phyloP scores from a whole-genome alignment of 2,329 filamentous ascomycete genomes.

The Pseudopyrenochaeta lycopersici region DNA sequence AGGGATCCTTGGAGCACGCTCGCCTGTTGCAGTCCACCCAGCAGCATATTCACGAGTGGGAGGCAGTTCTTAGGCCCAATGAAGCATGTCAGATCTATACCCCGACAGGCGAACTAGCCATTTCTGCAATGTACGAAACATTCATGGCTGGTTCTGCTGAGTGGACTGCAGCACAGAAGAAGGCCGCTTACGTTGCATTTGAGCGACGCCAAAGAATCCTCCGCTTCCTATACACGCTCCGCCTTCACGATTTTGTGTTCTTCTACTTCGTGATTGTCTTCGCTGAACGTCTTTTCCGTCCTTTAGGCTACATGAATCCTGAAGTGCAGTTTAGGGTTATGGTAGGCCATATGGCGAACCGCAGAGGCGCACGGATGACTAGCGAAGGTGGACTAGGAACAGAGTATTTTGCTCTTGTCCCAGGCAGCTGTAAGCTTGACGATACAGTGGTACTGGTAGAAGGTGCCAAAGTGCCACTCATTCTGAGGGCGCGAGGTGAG shows the following conservation, averaged over 20 bases:
- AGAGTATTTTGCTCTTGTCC: background rate
- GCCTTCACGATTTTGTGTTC: background rate
- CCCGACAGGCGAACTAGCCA: slow-evolving; percentile 3
- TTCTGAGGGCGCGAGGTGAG: background rate
- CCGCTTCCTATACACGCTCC: background rate
- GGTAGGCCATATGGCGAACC: background rate
- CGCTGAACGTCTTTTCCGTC: background rate
- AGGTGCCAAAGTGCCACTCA: background rate
- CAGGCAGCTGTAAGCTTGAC: background rate
- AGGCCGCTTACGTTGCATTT: background rate
- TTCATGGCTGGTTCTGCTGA: slow-evolving; percentile 1
- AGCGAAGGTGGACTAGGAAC: background rate
- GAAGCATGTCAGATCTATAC: background rate
- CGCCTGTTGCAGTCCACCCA: background rate
- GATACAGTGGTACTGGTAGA: background rate
- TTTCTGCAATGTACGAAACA: slow-evolving; percentile 3
- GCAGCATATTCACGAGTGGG: slow-evolving; percentile 8
- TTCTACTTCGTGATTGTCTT: background rate
- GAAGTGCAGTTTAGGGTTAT: background rate
- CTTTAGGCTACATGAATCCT: background rate
- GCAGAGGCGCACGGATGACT: background rate
- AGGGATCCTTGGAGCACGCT: slow-evolving; percentile 1
- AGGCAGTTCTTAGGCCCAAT: background rate
- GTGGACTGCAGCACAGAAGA: background rate
- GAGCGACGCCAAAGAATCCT: slow-evolving; percentile 4